Conservation (phyloP, 352 stramenopile genomes). For the Thraustotheca clavata region DNA sequence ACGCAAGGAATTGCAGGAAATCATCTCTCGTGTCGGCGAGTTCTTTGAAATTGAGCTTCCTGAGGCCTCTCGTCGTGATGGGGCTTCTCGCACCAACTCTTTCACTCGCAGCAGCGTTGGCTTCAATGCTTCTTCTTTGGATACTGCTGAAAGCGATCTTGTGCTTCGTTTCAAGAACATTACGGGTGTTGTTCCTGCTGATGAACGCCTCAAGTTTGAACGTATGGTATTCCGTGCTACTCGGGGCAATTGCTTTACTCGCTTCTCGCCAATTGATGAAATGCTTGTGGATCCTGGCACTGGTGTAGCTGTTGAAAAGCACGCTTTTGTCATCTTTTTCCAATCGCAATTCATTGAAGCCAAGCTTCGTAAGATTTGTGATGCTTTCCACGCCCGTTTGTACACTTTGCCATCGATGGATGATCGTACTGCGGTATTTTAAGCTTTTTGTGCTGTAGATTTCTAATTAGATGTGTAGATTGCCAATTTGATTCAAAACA, state of each 20-base stretch:
- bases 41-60: conserved; percentile 84
- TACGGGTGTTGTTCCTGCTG: conserved; percentile 89
- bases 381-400: conserved; percentile 94
- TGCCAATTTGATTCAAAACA: conserved; percentile 85
- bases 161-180: conserved; percentile 84
- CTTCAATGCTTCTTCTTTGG: background rate
- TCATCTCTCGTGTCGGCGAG: conserved; percentile 63
- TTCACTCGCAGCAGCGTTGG: conserved; percentile 30
- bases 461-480: conserved; percentile 32
- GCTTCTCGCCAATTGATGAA: conserved; percentile 94
- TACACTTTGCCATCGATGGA: conserved; percentile 95
- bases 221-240: conserved; percentile 98
- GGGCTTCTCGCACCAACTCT: conserved; percentile 40
- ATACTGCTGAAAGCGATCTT: conserved; percentile 8
- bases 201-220: conserved; percentile 95
- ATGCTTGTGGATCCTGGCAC: conserved; percentile 83
- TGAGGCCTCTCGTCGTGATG: conserved; percentile 33
- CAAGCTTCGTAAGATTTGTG: conserved; percentile 98
- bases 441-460: background rate
- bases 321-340: conserved; percentile 94
- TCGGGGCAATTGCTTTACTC: conserved; percentile 97
- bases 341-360: conserved; percentile 95
- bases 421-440: conserved; percentile 67
- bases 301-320: conserved; percentile 76
- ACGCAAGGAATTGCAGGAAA: conserved; percentile 80